Conservation (phyloP, 2,329 filamentous ascomycete species). For the Rhytidhysteron rufulum region DNA sequence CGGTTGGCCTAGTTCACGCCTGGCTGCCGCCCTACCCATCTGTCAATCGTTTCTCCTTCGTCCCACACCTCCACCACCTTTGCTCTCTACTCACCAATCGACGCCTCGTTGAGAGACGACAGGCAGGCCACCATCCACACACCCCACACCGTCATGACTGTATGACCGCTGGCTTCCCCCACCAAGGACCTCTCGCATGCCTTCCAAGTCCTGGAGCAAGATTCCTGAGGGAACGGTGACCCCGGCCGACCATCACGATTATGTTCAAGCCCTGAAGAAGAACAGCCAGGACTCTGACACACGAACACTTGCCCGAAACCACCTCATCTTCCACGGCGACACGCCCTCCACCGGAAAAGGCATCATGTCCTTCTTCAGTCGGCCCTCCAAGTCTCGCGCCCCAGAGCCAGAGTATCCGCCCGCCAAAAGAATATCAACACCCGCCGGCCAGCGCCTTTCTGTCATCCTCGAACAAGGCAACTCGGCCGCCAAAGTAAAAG, state of each 20-base stretch:
- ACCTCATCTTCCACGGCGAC: not conserved
- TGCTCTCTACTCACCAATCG: too few species aligned
- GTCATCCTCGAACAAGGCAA: slow-evolving; percentile 34
- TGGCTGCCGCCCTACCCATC: too few species aligned
- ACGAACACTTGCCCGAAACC: not conserved
- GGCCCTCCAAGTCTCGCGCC: slow-evolving; percentile 10
- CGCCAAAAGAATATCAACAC: slow-evolving; percentile 40
- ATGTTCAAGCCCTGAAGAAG: slow-evolving; percentile 3
- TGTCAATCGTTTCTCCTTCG: too few species aligned
- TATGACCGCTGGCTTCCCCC: too few species aligned
- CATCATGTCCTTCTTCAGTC: slow-evolving; percentile 21
- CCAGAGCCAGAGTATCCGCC: slow-evolving; percentile 13
- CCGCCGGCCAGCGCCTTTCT: slow-evolving; percentile 40
- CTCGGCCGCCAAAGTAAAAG: slow-evolving; percentile 10
- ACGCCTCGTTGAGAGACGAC: too few species aligned
- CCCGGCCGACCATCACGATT: not conserved
- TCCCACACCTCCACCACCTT: too few species aligned
- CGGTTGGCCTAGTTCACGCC: too few species aligned
- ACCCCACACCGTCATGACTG: too few species aligned
- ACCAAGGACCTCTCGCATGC: too few species aligned
- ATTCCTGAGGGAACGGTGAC: not conserved
- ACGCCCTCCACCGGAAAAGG: not conserved
- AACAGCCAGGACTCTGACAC: not conserved
- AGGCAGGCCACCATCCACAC: too few species aligned
- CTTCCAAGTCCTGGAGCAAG: not conserved